Percentiles rank a stretch among this genome's conserved stretches.
Conservation (phyloP, 129 eudicot genomes). For the Arctium lappa region DNA sequence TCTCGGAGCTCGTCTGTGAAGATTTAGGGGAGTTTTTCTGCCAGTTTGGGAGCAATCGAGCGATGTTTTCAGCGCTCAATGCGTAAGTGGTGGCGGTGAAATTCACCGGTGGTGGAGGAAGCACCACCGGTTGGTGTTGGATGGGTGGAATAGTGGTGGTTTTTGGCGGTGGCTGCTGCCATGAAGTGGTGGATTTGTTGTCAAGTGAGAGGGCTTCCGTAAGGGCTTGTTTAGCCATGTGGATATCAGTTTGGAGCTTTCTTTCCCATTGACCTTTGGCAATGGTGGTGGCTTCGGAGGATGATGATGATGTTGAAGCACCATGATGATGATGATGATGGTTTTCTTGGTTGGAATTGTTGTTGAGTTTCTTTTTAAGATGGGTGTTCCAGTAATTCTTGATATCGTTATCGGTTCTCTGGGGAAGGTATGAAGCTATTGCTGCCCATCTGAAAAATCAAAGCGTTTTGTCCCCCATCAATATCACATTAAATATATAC, state of each 20-base stretch:
- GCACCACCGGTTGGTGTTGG: not conserved
- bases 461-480: not conserved
- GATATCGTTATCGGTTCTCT: constrained; percentile 65
- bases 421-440: constrained; percentile 66
- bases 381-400: constrained; percentile 74
- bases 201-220: constrained; percentile 45
- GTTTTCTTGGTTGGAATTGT: not conserved
- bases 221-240: constrained; percentile 56
- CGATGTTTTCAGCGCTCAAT: constrained; percentile 44
- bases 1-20: constrained; percentile 36
- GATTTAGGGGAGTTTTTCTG: constrained; percentile 33
- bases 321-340: constrained; percentile 8
- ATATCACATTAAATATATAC: not conserved
- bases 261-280: constrained; percentile 62
- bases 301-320: constrained; percentile 12
- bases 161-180: constrained; percentile 7
- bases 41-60: constrained; percentile 53
- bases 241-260: constrained; percentile 61
- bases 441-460: constrained; percentile 58
- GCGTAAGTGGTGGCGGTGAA: constrained; percentile 26
- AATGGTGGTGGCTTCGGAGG: constrained; percentile 20
- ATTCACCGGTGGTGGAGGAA: not conserved
- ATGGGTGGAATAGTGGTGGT: constrained; percentile 10
- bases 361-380: constrained; percentile 47
- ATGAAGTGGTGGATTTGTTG: constrained; percentile 15